phyloP scores from a whole-genome alignment of 176 grass and related monocot genomes.

The Areca catechu region DNA sequence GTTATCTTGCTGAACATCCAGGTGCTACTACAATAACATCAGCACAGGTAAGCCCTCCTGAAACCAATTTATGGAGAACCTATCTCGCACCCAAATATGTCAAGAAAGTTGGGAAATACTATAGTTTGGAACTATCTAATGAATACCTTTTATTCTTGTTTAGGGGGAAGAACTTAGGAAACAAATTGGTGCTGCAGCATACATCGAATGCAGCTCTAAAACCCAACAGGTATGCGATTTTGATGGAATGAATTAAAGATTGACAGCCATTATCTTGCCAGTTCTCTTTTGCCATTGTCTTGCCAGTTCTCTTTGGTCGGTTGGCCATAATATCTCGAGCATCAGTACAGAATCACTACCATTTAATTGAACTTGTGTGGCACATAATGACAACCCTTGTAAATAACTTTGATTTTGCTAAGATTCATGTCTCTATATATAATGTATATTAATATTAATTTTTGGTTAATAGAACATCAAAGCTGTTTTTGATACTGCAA shows the following conservation, averaged over 20 bases:
- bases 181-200: constrained; percentile 75
- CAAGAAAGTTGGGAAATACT: neutral
- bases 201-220: constrained; percentile 85
- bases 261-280: no score
- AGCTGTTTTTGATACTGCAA: constrained; percentile 78
- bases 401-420: no score
- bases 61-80: neutral
- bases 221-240: constrained; percentile 52
- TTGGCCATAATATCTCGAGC: no score
- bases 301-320: no score
- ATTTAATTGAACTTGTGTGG: no score
- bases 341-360: no score
- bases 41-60: constrained; percentile 30
- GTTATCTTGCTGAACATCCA: constrained; percentile 63
- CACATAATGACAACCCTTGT: no score
- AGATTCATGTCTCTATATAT: no score
- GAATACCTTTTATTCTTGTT: neutral
- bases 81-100: no score
- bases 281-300: no score
- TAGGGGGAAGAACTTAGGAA: constrained; percentile 87
- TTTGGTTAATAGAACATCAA: constrained; percentile 58
- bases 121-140: neutral
- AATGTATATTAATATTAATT: no score
- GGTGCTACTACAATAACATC: constrained; percentile 44
- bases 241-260: no score